Conservation (phyloP, 202 grass and related monocot species). For the Carex arenaria region DNA sequence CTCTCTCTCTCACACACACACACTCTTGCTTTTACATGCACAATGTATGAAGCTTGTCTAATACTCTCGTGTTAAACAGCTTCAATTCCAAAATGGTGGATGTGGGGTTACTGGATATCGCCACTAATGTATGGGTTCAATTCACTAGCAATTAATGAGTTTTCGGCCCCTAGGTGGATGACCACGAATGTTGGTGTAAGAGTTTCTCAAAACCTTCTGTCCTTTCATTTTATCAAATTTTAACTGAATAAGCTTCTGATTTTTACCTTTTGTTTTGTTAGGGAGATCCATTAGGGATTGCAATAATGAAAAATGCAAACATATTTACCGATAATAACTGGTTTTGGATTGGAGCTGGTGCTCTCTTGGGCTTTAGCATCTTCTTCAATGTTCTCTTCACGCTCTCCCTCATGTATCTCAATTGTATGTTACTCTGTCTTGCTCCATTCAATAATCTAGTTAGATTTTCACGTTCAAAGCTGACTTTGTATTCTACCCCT, state of each 20-base stretch:
- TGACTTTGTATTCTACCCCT: slow-evolving; percentile 16
- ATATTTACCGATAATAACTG: slow-evolving; percentile 78
- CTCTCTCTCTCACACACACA: not conserved
- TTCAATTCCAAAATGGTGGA: slow-evolving; percentile 92
- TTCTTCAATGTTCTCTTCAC: slow-evolving; percentile 99
- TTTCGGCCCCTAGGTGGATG: slow-evolving; percentile 95
- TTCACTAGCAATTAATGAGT: slow-evolving; percentile 91
- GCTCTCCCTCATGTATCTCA: slow-evolving; percentile 72
- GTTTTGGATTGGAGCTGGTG: slow-evolving; percentile 94
- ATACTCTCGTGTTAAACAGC: slow-evolving; percentile 37
- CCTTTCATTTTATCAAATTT: not conserved
- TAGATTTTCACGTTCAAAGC: slow-evolving; percentile 10
- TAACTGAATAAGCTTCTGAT: not conserved
- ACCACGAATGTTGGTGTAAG: slow-evolving; percentile 44
- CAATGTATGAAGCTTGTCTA: not conserved
- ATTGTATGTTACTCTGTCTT: slow-evolving; percentile 58
- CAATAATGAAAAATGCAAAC: slow-evolving; percentile 57
- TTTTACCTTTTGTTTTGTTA: slow-evolving; percentile 18
- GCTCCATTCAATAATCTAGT: not conserved
- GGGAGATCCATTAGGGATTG: slow-evolving; percentile 46
- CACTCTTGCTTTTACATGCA: not conserved
- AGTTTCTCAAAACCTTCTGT: not conserved
- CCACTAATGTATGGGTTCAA: slow-evolving; percentile 86
- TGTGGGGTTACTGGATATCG: slow-evolving; percentile 98
- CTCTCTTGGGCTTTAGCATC: slow-evolving; percentile 77